These are phyloP conservation scores for Talaromyces sp. DNA, from an alignment of 2,329 filamentous ascomycete species.

Conservation along the genomic window DNA sequence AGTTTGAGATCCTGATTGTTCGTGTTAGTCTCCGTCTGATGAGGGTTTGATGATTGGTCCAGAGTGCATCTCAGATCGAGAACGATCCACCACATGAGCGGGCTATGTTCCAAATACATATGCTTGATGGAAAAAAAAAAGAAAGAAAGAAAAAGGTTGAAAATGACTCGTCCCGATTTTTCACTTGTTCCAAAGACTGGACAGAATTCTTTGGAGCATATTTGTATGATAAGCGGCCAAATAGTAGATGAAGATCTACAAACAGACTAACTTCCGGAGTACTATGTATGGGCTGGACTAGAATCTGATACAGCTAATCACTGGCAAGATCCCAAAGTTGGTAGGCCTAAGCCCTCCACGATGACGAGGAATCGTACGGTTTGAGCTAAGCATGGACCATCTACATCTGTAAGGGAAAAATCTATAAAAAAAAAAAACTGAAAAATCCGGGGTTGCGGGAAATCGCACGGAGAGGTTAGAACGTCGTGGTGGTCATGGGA, in stretches of 20 bases:
- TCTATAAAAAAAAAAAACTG: background rate
- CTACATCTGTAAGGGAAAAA: background rate
- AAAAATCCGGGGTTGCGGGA: slow-evolving; percentile 15
- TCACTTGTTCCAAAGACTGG: background rate
- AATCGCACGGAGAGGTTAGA: background rate
- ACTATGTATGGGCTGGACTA: background rate
- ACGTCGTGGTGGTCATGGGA: slow-evolving; percentile 6
- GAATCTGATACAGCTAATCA: background rate
- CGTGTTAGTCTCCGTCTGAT: background rate
- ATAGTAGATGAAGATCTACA: slow-evolving; percentile 4
- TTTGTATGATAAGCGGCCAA: background rate
- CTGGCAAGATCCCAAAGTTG: background rate
- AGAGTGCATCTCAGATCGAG: too few species aligned
- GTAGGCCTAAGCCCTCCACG: background rate
- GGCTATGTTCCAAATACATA: background rate
- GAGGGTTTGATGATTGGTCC: too few species aligned
- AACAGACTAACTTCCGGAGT: background rate
- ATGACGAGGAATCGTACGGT: background rate
- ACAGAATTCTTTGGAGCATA: background rate
- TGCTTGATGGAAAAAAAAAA: background rate
- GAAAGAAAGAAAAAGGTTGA: too few species aligned
- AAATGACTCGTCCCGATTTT: background rate
- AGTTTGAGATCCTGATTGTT: background rate
- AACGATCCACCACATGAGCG: background rate
- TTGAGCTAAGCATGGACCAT: background rate